A percentile compares a stretch with the other conserved stretches of the same genome.
phyloP scores from a whole-genome alignment of 2,329 filamentous ascomycete species.

The Scytalidium lignicola region DNA sequence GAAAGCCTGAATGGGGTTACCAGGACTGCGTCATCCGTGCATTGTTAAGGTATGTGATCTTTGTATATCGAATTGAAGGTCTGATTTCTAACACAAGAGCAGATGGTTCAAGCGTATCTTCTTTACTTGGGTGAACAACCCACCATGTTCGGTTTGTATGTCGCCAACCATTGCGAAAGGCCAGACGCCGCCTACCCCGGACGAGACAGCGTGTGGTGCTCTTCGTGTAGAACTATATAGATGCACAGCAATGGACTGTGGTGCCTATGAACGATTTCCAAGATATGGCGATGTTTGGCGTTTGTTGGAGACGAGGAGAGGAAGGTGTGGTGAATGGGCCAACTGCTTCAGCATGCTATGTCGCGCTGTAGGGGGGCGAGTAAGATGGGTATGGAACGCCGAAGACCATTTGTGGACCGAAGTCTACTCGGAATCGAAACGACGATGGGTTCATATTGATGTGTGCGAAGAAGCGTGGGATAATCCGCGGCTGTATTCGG shows the following conservation, averaged over 20 bases:
- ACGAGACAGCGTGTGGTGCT: constrained; percentile 85
- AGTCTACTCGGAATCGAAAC: constrained; percentile 89
- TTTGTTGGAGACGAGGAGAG: constrained; percentile 77
- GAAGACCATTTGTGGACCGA: constrained; percentile 99
- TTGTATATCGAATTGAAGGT: constrained; percentile 9
- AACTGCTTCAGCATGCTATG: constrained; percentile 99
- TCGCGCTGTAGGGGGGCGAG: constrained; percentile 81
- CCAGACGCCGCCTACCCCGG: constrained; percentile 77
- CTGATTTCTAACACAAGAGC: constrained; percentile 11
- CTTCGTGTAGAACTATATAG: constrained; percentile 84
- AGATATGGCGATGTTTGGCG: constrained; percentile 95
- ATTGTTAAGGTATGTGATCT: constrained; percentile 64
- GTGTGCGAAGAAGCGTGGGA: constrained; percentile 95
- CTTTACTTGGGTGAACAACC: constrained; percentile 97
- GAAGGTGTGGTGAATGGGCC: constrained; percentile 91
- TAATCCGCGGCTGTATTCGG: constrained; percentile 83
- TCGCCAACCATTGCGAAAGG: constrained; percentile 79
- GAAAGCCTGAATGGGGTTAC: constrained; percentile 88
- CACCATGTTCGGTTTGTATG: constrained; percentile 73
- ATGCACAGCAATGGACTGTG: constrained; percentile 73
- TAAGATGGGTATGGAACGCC: constrained; percentile 97
- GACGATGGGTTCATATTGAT: constrained; percentile 95
- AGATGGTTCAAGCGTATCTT: constrained; percentile 96
- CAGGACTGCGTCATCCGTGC: constrained; percentile 94
- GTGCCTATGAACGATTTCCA: constrained; percentile 81